These are phyloP conservation scores for Jacaranda copaia DNA, from an alignment of 257 asterid genomes.

Conservation along the genomic window DNA sequence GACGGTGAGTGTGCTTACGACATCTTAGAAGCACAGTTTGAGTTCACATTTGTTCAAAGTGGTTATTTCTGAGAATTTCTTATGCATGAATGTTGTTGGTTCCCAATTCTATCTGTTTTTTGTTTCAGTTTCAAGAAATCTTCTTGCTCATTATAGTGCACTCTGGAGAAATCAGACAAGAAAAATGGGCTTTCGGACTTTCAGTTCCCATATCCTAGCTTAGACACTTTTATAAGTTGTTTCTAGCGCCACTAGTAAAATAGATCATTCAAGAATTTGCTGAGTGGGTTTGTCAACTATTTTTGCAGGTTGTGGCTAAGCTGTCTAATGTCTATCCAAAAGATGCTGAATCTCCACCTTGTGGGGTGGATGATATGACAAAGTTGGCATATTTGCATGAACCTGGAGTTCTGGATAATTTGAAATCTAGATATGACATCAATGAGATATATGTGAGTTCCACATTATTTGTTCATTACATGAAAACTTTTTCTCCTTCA, in stretches of 20 bases:
- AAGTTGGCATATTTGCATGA: constrained; percentile 98
- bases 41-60: neutral
- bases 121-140: neutral
- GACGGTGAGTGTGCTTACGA: constrained; percentile 62
- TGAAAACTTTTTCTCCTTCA: neutral
- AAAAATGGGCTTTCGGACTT: neutral
- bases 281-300: constrained; percentile 7
- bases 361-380: constrained; percentile 99
- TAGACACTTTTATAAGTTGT: neutral
- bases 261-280: constrained; percentile 8
- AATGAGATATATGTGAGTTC: constrained; percentile 92
- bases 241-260: constrained; percentile 7
- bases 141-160: neutral
- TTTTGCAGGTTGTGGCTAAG: constrained; percentile 79
- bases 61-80: neutral
- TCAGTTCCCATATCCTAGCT: neutral
- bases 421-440: constrained; percentile 93
- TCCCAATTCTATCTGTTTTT: neutral
- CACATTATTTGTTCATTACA: constrained; percentile 24
- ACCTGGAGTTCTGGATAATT: constrained; percentile 90
- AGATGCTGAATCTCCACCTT: constrained; percentile 97
- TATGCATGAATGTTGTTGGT: neutral
- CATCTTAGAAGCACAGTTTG: constrained; percentile 2
- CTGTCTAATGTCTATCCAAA: constrained; percentile 79
- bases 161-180: neutral